Percentiles rank a stretch among this genome's conserved stretches.
Conservation (phyloP, 2,329 filamentous ascomycete genomes). For the Botrytis sinoallii region DNA sequence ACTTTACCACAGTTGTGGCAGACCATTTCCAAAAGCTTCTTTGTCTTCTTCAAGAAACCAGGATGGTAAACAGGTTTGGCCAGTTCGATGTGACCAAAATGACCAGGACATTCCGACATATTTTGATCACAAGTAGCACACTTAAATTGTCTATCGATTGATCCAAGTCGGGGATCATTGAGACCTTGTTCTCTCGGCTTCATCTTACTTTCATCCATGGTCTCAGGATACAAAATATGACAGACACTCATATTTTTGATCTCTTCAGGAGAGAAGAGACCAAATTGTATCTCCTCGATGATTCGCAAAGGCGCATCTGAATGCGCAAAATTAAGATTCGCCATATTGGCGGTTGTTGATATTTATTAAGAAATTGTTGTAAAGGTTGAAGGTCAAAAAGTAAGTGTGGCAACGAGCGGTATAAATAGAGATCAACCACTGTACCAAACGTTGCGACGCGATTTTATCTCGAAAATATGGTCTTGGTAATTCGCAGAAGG, state of each 20-base stretch:
- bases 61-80: conserved; percentile 91
- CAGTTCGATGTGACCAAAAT: conserved; percentile 98
- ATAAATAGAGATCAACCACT: conserved; percentile 21
- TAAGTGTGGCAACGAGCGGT: conserved; percentile 21
- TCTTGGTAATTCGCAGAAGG: conserved; percentile 15
- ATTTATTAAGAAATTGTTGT: conserved; percentile 16
- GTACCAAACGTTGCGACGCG: conserved; percentile 29
- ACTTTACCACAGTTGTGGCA: conserved; percentile 99
- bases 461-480: conserved; percentile 23
- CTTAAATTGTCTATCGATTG: conserved; percentile 91
- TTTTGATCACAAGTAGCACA: conserved; percentile 96
- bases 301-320: conserved; percentile 95
- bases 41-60: conserved; percentile 98
- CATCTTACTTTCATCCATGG: conserved; percentile 94
- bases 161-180: conserved; percentile 93
- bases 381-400: conserved; percentile 10
- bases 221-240: conserved; percentile 97
- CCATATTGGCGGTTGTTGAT: conserved; percentile 58
- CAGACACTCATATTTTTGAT: conserved; percentile 98
- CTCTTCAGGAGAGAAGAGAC: conserved; percentile 94
- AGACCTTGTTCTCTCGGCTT: conserved; percentile 88
- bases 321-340: conserved; percentile 86
- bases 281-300: conserved; percentile 99
- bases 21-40: conserved; percentile 97
- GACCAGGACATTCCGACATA: conserved; percentile 93